Evolutionary conservation across 139 green algal genomes (phyloP).

Genomic region (Chlamydomonas sp.): DNA sequence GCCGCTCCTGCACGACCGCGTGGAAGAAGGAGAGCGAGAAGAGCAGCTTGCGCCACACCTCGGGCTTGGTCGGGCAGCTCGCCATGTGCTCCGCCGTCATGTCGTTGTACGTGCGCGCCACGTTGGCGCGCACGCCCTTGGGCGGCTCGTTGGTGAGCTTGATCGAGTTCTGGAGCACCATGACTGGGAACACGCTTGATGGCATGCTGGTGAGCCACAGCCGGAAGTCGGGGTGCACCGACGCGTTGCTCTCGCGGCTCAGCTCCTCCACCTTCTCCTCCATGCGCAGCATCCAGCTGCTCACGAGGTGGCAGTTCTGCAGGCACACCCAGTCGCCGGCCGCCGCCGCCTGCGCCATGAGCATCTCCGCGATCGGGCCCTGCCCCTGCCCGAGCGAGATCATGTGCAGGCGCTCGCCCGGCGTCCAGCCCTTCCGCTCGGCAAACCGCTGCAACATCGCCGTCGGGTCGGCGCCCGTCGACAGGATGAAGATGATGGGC

Average conservation of each 20-base stretch:
- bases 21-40: constrained; percentile 74
- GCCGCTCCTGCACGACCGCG: constrained; percentile 65
- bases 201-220: constrained; percentile 80
- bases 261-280: constrained; percentile 47
- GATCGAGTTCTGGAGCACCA: constrained; percentile 64
- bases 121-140: constrained; percentile 67
- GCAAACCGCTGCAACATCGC: constrained; percentile 70
- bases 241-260: constrained; percentile 13
- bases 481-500: constrained; percentile 82
- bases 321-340: constrained; percentile 80
- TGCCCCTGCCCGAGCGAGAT: constrained; percentile 80
- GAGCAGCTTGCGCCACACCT: constrained; percentile 60
- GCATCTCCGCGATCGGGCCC: constrained; percentile 59
- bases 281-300: constrained; percentile 72
- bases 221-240: constrained; percentile 62
- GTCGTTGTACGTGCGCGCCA: constrained; percentile 58
- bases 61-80: constrained; percentile 36
- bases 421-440: constrained; percentile 46
- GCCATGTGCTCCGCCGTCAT: constrained; percentile 46
- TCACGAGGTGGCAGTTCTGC: constrained; percentile 86
- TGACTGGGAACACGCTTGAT: constrained; percentile 56
- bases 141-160: constrained; percentile 72
- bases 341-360: constrained; percentile 52
- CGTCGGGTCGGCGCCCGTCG: constrained; percentile 71
- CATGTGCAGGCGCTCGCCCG: constrained; percentile 65